phyloP scores from a whole-genome alignment of 208 protist genomes.

The Novymonas esmeraldas region DNA sequence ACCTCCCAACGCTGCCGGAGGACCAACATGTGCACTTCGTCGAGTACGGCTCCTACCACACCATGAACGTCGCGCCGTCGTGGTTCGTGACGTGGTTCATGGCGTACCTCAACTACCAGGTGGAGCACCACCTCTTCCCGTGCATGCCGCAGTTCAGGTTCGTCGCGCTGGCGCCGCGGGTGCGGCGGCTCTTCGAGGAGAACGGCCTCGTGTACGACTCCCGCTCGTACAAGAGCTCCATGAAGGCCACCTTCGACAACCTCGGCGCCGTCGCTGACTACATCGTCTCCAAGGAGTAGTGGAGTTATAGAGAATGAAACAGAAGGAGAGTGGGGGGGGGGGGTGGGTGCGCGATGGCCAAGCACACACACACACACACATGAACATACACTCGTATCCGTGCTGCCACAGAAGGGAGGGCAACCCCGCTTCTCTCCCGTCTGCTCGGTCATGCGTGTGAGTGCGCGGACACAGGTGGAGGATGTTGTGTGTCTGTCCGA shows the following conservation, averaged over 20 bases:
- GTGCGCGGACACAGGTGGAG: too few relatives aligned
- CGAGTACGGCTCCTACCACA: slow-evolving; percentile 70
- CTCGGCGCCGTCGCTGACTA: slow-evolving; percentile 53
- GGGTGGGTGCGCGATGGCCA: too few relatives aligned
- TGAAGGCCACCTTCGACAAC: slow-evolving; percentile 60
- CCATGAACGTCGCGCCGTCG: slow-evolving; percentile 62
- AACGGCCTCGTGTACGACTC: slow-evolving; percentile 69
- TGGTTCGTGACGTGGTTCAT: slow-evolving; percentile 77
- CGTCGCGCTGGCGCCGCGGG: slow-evolving; percentile 45
- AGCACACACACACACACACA: too few relatives aligned
- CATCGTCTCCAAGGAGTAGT: slow-evolving; percentile 34
- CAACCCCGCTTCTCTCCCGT: too few relatives aligned
- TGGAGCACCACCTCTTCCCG: slow-evolving; percentile 90
- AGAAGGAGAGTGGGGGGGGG: too few relatives aligned
- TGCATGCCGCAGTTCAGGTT: slow-evolving; percentile 85
- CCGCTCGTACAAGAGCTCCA: slow-evolving; percentile 45
- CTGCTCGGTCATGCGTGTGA: too few relatives aligned
- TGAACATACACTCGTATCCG: too few relatives aligned
- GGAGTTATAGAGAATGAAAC: too few relatives aligned
- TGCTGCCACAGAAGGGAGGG: too few relatives aligned
- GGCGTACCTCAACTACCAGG: slow-evolving; percentile 85
- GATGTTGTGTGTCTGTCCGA: too few relatives aligned
- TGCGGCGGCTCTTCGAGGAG: slow-evolving; percentile 57
- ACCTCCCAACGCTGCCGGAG: slow-evolving; percentile 55
- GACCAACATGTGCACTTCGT: slow-evolving; percentile 71